These are phyloP conservation scores for Eleusine indica DNA, from an alignment of 176 grass and related monocot genomes.

Conservation along the genomic window DNA sequence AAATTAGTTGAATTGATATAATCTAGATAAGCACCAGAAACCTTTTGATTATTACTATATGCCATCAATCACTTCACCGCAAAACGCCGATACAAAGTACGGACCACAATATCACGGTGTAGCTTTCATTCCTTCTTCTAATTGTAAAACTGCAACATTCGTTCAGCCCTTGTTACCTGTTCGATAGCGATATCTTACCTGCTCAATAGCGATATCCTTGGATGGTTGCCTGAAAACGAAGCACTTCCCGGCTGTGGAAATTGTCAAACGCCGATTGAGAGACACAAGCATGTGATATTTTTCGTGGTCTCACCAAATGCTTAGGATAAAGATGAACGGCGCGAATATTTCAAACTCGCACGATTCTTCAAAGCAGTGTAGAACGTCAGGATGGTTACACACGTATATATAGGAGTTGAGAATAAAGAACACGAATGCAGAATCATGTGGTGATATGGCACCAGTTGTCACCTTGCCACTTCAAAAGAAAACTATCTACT, in stretches of 20 bases:
- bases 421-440: background rate
- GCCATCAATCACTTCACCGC: background rate
- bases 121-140: background rate
- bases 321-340: background rate
- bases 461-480: background rate
- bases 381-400: background rate
- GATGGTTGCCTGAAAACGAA: background rate
- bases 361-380: background rate
- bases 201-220: background rate
- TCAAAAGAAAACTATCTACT: constrained; percentile 16
- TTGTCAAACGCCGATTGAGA: constrained; percentile 15
- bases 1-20: background rate
- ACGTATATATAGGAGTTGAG: background rate
- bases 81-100: constrained; percentile 16
- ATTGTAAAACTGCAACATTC: background rate
- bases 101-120: background rate
- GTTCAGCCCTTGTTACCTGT: too few species aligned
- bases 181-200: background rate
- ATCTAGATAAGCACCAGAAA: background rate
- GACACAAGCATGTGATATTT: background rate
- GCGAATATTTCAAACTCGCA: background rate
- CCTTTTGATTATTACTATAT: background rate
- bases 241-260: background rate
- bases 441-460: too few species aligned
- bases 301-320: background rate